Base-by-base conservation (phyloP, 192 early-diverging fungal genomes). In the Coemansia sp. region DNA sequence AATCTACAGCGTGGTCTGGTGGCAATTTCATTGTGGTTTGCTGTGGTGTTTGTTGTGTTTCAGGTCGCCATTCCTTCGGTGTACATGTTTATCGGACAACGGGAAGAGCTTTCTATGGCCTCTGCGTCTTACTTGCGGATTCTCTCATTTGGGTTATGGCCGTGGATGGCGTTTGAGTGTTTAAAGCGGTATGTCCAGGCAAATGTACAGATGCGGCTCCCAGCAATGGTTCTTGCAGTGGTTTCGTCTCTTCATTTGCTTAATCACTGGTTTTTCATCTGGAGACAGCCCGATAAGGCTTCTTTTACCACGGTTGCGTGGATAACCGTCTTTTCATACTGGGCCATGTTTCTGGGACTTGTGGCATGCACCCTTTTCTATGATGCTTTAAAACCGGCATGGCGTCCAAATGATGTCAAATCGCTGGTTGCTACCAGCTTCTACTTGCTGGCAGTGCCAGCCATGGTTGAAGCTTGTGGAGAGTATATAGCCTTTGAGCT, bases 181-280 rank as follows among this genome's bases (percentile, higher is more conserved):
- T 74, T 94, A n/a, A 92, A 93, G 61, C 86, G 93, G 61, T 97
- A 86, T 69, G 76, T 95, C 19, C 92, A 96, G 72, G 89, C 89
- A 5, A 95, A 97, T 77, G 92, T 88, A 5, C 70, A 73, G 71
- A 96, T 98, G 95, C 84, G 88, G 17, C 89, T 93, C 0, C 86
- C 84, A 3, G 65, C 80, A 17, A 44, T 72, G 48, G 72, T 71
- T 8, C 65, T 83, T 7, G 65, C 67, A 0, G 62, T 50, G 4
- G 76, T 71, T 16, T 69, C 62, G n/a, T 75, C 65, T 4, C 43
- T 77, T 8, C 80, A 83, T 68, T 61, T 90, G 6, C 54, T 92
- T 39, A 72, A 93, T 46, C 93, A 95, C 71, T 99, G 93, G 71
- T 32, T 85, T 0, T 81, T 98, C 65, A 91, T 98, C 11, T 94